A percentile compares a stretch with the other conserved stretches of the same genome.
These are phyloP conservation scores for Auricularia sp. DNA, from an alignment of 768 basidiomycete species.

Conservation along the genomic window DNA sequence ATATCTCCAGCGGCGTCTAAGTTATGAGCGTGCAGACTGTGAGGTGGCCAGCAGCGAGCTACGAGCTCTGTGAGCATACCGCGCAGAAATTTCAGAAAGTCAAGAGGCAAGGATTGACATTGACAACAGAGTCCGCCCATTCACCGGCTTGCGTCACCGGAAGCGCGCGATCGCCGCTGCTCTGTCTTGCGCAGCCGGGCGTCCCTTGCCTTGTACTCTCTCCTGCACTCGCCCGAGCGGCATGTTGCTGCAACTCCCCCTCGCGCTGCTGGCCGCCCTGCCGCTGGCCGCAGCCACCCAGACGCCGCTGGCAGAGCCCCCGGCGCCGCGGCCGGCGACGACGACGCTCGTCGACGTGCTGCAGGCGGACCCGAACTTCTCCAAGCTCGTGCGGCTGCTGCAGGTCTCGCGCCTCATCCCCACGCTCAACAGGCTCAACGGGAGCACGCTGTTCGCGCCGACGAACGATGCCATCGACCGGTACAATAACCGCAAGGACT, in stretches of 20 bases:
- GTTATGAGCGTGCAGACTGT: too few species aligned
- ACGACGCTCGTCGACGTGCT: constrained; percentile 74
- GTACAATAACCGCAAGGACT: constrained; percentile 23
- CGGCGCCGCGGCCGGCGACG: constrained; percentile 19
- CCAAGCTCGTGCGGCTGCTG: constrained; percentile 62
- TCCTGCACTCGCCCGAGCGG: background rate
- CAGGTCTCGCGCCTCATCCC: constrained; percentile 85
- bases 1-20: too few species aligned
- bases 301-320: background rate
- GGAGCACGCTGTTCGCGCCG: constrained; percentile 85
- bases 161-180: too few species aligned
- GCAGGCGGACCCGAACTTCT: constrained; percentile 63
- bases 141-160: too few species aligned
- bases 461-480: constrained; percentile 81
- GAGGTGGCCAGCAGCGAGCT: too few species aligned
- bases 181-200: too few species aligned
- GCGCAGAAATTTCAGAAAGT: too few species aligned
- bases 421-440: constrained; percentile 77
- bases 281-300: constrained; percentile 2
- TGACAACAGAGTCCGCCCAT: too few species aligned
- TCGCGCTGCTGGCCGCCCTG: constrained; percentile 2
- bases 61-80: too few species aligned
- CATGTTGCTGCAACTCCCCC: background rate
- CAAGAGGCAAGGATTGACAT: too few species aligned
- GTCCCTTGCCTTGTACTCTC: too few species aligned